Percentiles rank a stretch among this genome's conserved stretches.
Conservation (phyloP, 73 alveolate species). For the Paramecium sexaurelia region DNA sequence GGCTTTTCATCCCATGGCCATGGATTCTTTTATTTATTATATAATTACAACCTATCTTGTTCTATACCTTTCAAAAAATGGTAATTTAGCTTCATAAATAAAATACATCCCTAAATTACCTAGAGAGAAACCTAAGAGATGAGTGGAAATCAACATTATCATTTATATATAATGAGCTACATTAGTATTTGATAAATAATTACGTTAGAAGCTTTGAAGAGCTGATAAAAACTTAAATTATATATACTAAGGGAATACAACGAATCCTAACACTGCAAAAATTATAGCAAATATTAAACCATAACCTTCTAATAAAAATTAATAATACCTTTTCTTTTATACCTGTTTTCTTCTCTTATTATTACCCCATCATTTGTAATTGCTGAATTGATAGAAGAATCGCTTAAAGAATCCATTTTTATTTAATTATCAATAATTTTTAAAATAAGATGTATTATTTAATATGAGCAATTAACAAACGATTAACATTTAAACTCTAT, state of each 20-base stretch:
- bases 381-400: no score
- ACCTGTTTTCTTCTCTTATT: neutral
- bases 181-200: neutral
- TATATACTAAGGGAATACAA: neutral
- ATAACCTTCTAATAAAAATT: neutral
- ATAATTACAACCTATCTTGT: conserved; percentile 58
- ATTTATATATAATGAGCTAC: neutral
- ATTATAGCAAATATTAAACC: neutral
- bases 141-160: conserved; percentile 9
- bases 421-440: neutral
- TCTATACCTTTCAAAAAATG: conserved; percentile 85
- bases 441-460: neutral
- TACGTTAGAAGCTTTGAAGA: neutral
- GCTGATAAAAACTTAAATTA: neutral
- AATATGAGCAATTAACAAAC: neutral
- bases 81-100: conserved; percentile 72
- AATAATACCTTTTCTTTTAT: neutral
- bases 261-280: neutral
- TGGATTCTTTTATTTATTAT: conserved; percentile 46
- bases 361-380: neutral
- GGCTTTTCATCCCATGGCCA: conserved; percentile 90
- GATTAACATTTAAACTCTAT: neutral
- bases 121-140: neutral
- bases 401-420: no score
- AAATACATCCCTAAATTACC: conserved; percentile 56